These are phyloP conservation scores for Solanum clarkiae DNA, from an alignment of 257 asterid species.

Conservation along the genomic window DNA sequence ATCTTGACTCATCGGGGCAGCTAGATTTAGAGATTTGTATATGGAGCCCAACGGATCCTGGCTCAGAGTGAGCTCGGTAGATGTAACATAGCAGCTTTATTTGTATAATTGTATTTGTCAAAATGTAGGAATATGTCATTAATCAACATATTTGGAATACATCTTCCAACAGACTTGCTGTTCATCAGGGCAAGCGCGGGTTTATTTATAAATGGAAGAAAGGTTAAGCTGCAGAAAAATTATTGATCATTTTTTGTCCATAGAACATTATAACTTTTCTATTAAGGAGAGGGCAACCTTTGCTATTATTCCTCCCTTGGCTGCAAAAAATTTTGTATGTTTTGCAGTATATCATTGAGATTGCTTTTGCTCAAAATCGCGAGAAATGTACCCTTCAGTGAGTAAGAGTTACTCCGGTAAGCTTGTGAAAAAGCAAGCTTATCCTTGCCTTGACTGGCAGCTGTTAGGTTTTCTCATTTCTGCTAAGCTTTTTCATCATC, in stretches of 20 bases:
- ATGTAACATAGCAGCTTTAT: neutral
- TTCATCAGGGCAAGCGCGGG: neutral
- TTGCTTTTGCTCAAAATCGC: neutral
- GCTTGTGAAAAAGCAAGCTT: neutral
- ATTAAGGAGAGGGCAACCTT: neutral
- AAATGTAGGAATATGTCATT: neutral
- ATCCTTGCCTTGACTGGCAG: neutral
- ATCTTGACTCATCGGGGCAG: constrained; percentile 35
- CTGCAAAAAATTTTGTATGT: neutral
- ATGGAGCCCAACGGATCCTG: constrained; percentile 59
- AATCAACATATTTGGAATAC: neutral
- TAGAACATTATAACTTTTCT: neutral
- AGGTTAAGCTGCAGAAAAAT: neutral
- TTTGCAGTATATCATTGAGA: neutral
- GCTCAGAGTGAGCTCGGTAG: constrained; percentile 28
- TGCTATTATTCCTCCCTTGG: neutral
- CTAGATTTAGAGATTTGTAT: constrained; percentile 74
- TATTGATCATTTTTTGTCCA: neutral
- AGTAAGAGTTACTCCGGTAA: neutral
- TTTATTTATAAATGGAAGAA: neutral
- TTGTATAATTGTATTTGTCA: neutral
- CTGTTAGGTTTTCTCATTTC: neutral
- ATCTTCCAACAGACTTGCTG: neutral
- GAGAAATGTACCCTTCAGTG: neutral
- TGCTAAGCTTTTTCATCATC: neutral